Conservation (phyloP, 768 basidiomycete genomes). For the Boletales sp. region DNA sequence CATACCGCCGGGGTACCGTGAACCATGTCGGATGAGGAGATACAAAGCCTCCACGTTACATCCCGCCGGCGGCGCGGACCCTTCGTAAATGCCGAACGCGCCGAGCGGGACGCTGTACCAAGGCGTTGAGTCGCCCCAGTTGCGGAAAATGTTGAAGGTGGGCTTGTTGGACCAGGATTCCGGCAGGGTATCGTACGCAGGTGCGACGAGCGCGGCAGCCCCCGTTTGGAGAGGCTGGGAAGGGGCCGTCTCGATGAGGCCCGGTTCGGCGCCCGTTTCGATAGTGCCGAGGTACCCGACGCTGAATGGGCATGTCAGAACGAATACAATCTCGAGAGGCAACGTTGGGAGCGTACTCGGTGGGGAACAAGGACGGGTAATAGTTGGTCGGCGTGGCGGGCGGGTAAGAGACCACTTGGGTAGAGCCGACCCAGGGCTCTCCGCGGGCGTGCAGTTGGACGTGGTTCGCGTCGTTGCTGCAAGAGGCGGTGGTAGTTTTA, state of each 20-base stretch:
- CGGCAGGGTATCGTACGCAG: constrained; percentile 30
- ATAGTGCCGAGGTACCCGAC: constrained; percentile 78
- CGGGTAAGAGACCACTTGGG: constrained; percentile 65
- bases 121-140: constrained; percentile 84
- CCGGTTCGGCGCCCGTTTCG: constrained; percentile 77
- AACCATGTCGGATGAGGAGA: constrained; percentile 80
- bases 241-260: constrained; percentile 68
- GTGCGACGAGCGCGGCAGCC: constrained; percentile 59
- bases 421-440: constrained; percentile 65
- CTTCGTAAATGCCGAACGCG: constrained; percentile 70
- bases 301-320: constrained; percentile 10
- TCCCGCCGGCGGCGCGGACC: constrained; percentile 63
- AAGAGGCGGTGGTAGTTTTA: constrained; percentile 6
- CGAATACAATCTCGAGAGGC: neutral
- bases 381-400: constrained; percentile 72
- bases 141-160: constrained; percentile 64
- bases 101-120: constrained; percentile 74
- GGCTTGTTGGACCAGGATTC: constrained; percentile 15
- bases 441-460: constrained; percentile 44
- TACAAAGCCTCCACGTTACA: constrained; percentile 75
- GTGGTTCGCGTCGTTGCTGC: constrained; percentile 14
- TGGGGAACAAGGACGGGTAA: constrained; percentile 70
- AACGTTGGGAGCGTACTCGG: constrained; percentile 31
- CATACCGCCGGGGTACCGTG: constrained; percentile 69
- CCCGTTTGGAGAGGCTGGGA: constrained; percentile 76